Conservation (phyloP, 495 filamentous ascomycete genomes). For the Hypoxylon cercidicola region DNA sequence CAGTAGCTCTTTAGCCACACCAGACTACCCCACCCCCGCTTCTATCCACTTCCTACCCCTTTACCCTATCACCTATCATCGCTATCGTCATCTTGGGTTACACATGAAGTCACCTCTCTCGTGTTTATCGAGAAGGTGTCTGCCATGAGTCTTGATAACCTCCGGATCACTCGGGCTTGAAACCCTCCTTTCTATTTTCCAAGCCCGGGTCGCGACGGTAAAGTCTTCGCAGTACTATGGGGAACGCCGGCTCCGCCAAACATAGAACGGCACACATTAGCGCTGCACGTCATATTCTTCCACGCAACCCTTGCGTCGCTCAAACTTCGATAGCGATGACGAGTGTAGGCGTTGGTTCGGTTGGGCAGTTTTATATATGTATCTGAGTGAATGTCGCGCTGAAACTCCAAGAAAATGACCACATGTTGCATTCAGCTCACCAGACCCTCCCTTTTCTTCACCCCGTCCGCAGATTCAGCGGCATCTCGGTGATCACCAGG, state of each 20-base stretch:
- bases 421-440: constrained; percentile 33
- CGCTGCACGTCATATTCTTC: constrained; percentile 37
- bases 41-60: constrained; percentile 1
- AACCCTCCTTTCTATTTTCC: no score
- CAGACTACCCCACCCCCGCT: constrained; percentile 4
- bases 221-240: neutral
- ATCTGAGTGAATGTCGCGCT: constrained; percentile 6
- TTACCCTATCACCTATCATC: neutral
- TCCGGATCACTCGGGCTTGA: neutral
- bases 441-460: constrained; percentile 34
- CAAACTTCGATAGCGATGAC: neutral
- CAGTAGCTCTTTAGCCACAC: no score
- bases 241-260: constrained; percentile 14
- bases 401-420: constrained; percentile 14
- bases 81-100: constrained; percentile 7
- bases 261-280: constrained; percentile 24
- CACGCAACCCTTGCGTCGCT: constrained; percentile 20
- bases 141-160: neutral
- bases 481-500: constrained; percentile 28
- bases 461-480: constrained; percentile 15
- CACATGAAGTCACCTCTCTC: constrained; percentile 19
- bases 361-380: neutral
- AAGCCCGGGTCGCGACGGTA: neutral
- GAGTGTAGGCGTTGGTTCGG: neutral
- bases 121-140: neutral